These are phyloP conservation scores for Fraxinus sp. DNA, from an alignment of 305 asterid species.

Conservation along the genomic window DNA sequence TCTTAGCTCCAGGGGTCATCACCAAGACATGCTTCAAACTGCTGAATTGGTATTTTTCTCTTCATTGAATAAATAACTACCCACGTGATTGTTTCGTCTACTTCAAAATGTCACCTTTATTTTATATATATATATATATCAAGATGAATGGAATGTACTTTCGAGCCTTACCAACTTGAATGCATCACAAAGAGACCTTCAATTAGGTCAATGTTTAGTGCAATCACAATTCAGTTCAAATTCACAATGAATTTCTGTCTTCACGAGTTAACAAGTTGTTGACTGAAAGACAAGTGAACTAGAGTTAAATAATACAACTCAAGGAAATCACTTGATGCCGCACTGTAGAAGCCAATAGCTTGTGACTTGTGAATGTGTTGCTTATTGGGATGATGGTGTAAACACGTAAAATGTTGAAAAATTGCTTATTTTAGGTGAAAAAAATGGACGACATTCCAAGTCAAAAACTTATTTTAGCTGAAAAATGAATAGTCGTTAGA, in stretches of 20 bases:
- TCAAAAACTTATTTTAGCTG: not conserved
- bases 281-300: not conserved
- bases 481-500: not conserved
- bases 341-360: not conserved
- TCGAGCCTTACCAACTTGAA: not conserved
- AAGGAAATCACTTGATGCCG: not conserved
- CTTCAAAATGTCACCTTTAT: not conserved
- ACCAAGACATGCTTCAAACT: constrained; percentile 94
- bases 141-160: not conserved
- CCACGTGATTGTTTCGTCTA: not conserved
- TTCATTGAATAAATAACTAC: not conserved
- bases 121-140: not conserved
- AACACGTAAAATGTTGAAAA: not conserved
- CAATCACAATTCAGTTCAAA: not conserved
- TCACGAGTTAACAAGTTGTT: not conserved
- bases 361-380: not conserved
- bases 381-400: not conserved
- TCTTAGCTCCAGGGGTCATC: constrained; percentile 77
- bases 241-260: not conserved
- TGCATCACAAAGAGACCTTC: not conserved
- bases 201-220: not conserved
- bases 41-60: constrained; percentile 65
- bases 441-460: not conserved
- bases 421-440: not conserved
- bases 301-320: not conserved